These are phyloP conservation scores for Neocucurbitaria cava DNA, from an alignment of 2,329 filamentous ascomycete genomes.

Conservation along the genomic window DNA sequence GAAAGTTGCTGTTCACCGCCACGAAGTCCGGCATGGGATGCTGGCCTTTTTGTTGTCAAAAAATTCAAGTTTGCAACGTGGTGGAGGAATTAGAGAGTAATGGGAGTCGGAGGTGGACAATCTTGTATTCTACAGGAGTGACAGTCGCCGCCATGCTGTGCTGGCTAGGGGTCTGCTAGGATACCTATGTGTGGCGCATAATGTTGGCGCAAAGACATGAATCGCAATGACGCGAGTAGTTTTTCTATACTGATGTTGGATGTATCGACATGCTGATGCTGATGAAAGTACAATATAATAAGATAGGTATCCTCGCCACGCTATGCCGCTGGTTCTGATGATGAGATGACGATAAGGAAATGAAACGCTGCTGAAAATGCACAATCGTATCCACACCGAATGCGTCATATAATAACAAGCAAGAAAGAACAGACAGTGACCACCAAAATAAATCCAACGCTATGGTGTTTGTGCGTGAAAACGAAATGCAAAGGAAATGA, in stretches of 20 bases:
- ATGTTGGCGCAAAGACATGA: conserved; percentile 2
- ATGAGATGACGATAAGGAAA: conserved; percentile 12
- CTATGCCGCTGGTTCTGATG: conserved; percentile 27
- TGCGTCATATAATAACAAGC: conserved; percentile 32
- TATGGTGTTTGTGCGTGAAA: conserved; percentile 35
- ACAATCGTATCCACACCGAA: conserved; percentile 28
- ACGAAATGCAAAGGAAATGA: conserved; percentile 26
- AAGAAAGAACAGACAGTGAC: conserved; percentile 20
- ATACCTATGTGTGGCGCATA: conserved; percentile 20
- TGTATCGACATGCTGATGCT: conserved; percentile 19
- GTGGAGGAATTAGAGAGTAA: conserved; percentile 19
- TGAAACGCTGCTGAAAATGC: conserved; percentile 29
- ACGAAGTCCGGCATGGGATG: conserved; percentile 27
- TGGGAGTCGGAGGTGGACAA: conserved; percentile 20
- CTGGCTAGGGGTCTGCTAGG: conserved; percentile 12
- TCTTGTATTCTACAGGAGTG: conserved; percentile 16
- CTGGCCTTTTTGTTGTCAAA: conserved; percentile 21
- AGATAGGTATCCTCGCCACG: conserved; percentile 29
- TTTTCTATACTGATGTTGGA: conserved; percentile 19
- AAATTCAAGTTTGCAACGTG: conserved; percentile 15
- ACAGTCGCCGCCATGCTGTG: conserved; percentile 9
- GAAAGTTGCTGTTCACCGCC: conserved; percentile 38
- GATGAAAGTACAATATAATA: conserved; percentile 18
- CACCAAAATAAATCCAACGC: conserved; percentile 30
- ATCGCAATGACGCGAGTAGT: conserved; percentile 22